Conservation (phyloP, 73 alveolate genomes). For the Tetrahymena malaccensis region DNA sequence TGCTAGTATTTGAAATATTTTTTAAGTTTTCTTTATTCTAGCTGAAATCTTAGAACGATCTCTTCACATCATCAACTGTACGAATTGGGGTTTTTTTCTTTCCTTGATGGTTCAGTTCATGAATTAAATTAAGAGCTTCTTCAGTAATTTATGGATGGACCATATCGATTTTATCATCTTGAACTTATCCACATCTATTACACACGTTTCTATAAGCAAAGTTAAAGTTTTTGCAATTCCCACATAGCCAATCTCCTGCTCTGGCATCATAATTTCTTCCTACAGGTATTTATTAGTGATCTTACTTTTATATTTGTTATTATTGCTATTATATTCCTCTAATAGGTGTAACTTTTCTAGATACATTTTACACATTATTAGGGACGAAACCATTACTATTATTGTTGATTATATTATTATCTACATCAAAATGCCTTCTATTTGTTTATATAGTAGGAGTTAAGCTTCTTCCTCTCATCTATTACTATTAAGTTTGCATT, state of each 20-base stretch:
- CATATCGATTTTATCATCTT: neutral
- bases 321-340: neutral
- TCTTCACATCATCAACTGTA: neutral
- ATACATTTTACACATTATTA: neutral
- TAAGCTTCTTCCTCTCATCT: neutral
- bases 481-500: neutral
- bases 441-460: neutral
- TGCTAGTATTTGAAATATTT: neutral
- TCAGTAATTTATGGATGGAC: neutral
- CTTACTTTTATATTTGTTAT: neutral
- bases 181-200: slow-evolving; percentile 58
- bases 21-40: neutral
- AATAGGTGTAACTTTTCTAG: neutral
- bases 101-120: neutral
- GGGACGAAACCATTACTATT: neutral
- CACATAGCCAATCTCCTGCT: slow-evolving; percentile 87
- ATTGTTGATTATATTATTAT: neutral
- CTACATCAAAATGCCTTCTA: neutral
- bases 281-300: neutral
- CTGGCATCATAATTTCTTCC: slow-evolving; percentile 43
- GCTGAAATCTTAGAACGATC: neutral
- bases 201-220: slow-evolving; percentile 71
- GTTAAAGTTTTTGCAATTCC: slow-evolving; percentile 61
- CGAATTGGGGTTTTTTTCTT: neutral
- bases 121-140: neutral